These are phyloP conservation scores for Rhodocollybia butyracea DNA, from an alignment of 768 basidiomycete genomes.

Conservation along the genomic window DNA sequence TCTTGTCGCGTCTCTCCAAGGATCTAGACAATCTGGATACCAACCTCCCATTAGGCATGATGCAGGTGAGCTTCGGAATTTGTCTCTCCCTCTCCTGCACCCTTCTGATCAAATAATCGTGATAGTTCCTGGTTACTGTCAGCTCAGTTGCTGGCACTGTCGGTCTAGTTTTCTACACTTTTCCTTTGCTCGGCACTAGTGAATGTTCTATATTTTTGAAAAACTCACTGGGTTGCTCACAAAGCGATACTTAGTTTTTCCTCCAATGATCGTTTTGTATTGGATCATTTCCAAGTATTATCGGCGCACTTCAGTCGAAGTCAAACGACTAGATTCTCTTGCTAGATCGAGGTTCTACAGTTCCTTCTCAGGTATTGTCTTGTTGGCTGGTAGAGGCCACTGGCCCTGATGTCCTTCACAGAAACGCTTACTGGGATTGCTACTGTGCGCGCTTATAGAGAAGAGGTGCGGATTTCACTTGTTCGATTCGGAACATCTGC, in stretches of 20 bases:
- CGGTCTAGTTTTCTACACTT: constrained; percentile 58
- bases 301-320: constrained; percentile 58
- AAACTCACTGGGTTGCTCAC: no score
- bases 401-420: constrained; percentile 16
- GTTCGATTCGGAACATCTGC: not conserved
- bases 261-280: constrained; percentile 50
- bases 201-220: no score
- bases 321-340: constrained; percentile 62
- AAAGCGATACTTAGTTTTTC: no score
- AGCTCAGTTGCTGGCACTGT: constrained; percentile 8
- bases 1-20: constrained; percentile 55
- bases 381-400: not conserved
- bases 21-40: constrained; percentile 60
- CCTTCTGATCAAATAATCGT: not conserved
- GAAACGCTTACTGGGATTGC: constrained; percentile 63
- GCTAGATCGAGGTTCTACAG: constrained; percentile 57
- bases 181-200: constrained; percentile 64
- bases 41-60: constrained; percentile 42
- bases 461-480: constrained; percentile 36
- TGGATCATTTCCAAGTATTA: constrained; percentile 54
- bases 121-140: not conserved
- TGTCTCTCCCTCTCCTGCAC: not conserved
- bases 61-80: constrained; percentile 33
- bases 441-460: constrained; percentile 58
- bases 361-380: constrained; percentile 48